Evolutionary conservation across 2,329 filamentous ascomycete species (phyloP).

Genomic region (Ophiosphaerella narmari): DNA sequence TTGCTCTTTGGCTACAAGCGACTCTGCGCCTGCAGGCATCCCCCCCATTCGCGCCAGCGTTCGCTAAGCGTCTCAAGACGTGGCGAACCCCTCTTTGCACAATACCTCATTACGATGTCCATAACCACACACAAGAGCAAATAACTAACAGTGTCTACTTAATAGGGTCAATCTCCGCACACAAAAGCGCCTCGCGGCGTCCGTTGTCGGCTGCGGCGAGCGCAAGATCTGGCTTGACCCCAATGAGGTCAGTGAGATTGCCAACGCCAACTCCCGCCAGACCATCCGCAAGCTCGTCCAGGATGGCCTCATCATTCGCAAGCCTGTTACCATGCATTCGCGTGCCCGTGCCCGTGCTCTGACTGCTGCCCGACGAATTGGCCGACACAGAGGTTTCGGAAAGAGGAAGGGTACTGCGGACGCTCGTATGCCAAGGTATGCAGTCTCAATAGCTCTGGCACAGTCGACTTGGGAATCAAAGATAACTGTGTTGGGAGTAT

Average conservation of each 20-base stretch:
- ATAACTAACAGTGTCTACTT: slow-evolving; percentile 38
- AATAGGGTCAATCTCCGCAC: slow-evolving; percentile 98
- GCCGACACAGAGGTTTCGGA: slow-evolving; percentile 98
- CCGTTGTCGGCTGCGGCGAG: slow-evolving; percentile 98
- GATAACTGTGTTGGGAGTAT: slow-evolving; percentile 9
- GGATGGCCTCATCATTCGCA: slow-evolving; percentile 99
- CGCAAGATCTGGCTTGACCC: slow-evolving; percentile 99
- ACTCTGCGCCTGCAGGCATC: slow-evolving; percentile 20
- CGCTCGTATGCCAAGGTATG: slow-evolving; percentile 97
- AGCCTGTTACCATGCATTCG: slow-evolving; percentile 99
- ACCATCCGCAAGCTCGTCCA: slow-evolving; percentile 99
- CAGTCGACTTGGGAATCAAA: slow-evolving; percentile 9
- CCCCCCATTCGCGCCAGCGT: slow-evolving; percentile 26
- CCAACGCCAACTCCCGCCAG: slow-evolving; percentile 99
- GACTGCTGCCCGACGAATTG: slow-evolving; percentile 90
- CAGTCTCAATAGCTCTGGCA: slow-evolving; percentile 23
- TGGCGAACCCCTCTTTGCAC: slow-evolving; percentile 44
- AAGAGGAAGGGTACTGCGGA: slow-evolving; percentile 99
- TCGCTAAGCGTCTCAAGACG: slow-evolving; percentile 28
- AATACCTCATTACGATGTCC: slow-evolving; percentile 21
- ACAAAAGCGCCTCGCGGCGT: slow-evolving; percentile 99
- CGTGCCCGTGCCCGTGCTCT: slow-evolving; percentile 94
- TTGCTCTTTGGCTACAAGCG: slow-evolving; percentile 19
- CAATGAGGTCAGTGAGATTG: slow-evolving; percentile 99
- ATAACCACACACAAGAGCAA: slow-evolving; percentile 21